Evolutionary conservation across 2,329 filamentous ascomycete genomes (phyloP).

Genomic region (Epichloe sp.): DNA sequence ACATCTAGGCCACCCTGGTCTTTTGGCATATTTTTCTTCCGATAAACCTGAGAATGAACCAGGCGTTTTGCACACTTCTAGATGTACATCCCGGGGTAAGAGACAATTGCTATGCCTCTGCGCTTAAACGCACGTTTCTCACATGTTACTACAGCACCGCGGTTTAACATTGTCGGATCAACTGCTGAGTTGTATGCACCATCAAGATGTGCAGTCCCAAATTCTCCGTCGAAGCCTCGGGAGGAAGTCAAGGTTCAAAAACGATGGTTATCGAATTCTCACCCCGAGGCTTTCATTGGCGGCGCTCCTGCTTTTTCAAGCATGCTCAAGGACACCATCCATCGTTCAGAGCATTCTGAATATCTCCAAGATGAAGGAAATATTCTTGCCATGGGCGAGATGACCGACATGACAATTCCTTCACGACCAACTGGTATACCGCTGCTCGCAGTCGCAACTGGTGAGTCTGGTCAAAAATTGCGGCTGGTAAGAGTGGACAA

Average conservation of each 20-base stretch:
- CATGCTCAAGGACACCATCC: slow-evolving; percentile 24
- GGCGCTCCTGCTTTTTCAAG: slow-evolving; percentile 17
- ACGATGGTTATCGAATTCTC: slow-evolving; percentile 36
- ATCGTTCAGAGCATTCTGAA: slow-evolving; percentile 16
- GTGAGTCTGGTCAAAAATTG: slow-evolving; percentile 45
- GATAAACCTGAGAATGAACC: slow-evolving; percentile 11
- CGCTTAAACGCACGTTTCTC: not conserved
- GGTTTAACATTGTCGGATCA: slow-evolving; percentile 20
- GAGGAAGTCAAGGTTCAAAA: slow-evolving; percentile 23
- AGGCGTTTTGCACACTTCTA: slow-evolving; percentile 19
- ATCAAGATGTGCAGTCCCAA: slow-evolving; percentile 14
- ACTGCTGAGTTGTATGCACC: slow-evolving; percentile 22
- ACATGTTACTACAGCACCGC: slow-evolving; percentile 13
- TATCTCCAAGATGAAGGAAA: slow-evolving; percentile 11
- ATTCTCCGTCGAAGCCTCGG: slow-evolving; percentile 15
- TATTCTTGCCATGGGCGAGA: slow-evolving; percentile 44
- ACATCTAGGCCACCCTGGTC: slow-evolving; percentile 20
- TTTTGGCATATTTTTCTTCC: slow-evolving; percentile 18
- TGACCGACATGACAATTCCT: slow-evolving; percentile 27
- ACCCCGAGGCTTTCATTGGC: slow-evolving; percentile 36
- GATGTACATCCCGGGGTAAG: slow-evolving; percentile 16
- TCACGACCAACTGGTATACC: slow-evolving; percentile 15
- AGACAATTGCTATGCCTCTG: slow-evolving; percentile 2
- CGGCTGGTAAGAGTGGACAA: slow-evolving; percentile 37
- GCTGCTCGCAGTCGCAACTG: slow-evolving; percentile 35